Evolutionary conservation across 2,329 filamentous ascomycete species (phyloP).

Genomic region (Dactylellina drechsleri): DNA sequence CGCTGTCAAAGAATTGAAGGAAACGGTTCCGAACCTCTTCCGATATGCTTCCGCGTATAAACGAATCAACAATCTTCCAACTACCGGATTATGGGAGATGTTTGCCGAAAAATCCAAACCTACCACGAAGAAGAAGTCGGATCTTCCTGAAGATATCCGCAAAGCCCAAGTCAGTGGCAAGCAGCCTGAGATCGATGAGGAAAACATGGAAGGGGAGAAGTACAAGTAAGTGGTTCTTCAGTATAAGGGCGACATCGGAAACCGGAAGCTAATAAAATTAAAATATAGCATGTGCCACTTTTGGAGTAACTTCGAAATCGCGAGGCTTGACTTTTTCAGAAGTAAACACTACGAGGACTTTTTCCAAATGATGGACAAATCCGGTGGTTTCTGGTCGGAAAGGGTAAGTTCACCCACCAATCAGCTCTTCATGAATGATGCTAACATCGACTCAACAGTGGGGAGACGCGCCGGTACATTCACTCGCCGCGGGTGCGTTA

Average conservation of each 20-base stretch:
- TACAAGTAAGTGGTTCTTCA: conserved; percentile 72
- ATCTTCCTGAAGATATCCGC: conserved; percentile 82
- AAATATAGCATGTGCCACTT: conserved; percentile 86
- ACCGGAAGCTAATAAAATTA: conserved; percentile 9
- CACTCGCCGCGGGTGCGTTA: conserved; percentile 89
- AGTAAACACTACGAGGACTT: conserved; percentile 98
- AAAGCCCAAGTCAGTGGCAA: conserved; percentile 74
- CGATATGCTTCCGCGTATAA: conserved; percentile 99
- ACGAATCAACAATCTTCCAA: conserved; percentile 86
- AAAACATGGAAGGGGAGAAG: conserved; percentile 94
- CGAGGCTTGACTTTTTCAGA: conserved; percentile 91
- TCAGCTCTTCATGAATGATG: background rate
- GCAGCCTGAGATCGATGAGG: conserved; percentile 83
- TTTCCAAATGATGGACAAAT: conserved; percentile 98
- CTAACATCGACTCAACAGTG: conserved; percentile 70
- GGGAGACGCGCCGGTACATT: conserved; percentile 98
- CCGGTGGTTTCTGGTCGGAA: conserved; percentile 99
- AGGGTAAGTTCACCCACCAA: conserved; percentile 71
- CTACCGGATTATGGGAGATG: conserved; percentile 98
- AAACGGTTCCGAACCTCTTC: conserved; percentile 98
- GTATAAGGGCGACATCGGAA: background rate
- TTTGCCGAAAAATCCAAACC: conserved; percentile 81
- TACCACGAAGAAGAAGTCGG: conserved; percentile 66
- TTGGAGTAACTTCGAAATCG: conserved; percentile 99
- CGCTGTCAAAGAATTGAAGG: conserved; percentile 95